Evolutionary conservation across 108 stramenopile species (phyloP).

Genomic region (Skeletonema grethae): DNA sequence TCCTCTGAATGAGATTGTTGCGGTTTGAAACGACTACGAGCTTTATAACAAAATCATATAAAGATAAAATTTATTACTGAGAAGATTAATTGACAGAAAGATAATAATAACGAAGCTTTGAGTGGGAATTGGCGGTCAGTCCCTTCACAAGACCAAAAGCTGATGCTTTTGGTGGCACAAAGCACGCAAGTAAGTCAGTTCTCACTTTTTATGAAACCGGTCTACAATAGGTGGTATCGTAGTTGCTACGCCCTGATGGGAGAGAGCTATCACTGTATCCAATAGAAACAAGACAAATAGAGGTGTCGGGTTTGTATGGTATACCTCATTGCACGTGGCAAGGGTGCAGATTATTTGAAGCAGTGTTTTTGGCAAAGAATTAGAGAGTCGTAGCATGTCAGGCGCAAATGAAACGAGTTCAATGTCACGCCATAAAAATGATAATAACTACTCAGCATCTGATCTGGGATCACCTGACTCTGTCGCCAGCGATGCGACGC

Average conservation of each 20-base stretch:
- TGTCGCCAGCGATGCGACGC: slow-evolving; percentile 1
- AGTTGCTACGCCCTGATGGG: background rate
- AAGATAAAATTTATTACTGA: too few species aligned
- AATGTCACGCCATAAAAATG: background rate
- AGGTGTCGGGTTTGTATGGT: background rate
- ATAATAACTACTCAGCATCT: background rate
- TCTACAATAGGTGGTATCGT: too few species aligned
- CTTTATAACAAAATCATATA: background rate
- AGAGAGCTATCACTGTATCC: background rate
- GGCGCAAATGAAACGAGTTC: background rate
- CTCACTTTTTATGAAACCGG: too few species aligned
- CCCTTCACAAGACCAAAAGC: too few species aligned
- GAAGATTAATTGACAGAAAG: background rate
- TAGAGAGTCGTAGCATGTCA: background rate
- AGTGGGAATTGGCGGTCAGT: too few species aligned
- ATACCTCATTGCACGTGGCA: background rate
- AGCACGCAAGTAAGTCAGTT: too few species aligned
- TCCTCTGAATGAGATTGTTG: too few species aligned
- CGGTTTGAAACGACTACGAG: background rate
- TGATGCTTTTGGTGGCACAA: too few species aligned
- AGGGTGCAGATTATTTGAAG: background rate
- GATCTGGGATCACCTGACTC: background rate
- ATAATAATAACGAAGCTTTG: background rate
- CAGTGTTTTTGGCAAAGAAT: background rate
- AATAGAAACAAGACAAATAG: background rate